Conservation (phyloP, 1,284 basidiomycete species). For the Ceratobasidium sp. region DNA sequence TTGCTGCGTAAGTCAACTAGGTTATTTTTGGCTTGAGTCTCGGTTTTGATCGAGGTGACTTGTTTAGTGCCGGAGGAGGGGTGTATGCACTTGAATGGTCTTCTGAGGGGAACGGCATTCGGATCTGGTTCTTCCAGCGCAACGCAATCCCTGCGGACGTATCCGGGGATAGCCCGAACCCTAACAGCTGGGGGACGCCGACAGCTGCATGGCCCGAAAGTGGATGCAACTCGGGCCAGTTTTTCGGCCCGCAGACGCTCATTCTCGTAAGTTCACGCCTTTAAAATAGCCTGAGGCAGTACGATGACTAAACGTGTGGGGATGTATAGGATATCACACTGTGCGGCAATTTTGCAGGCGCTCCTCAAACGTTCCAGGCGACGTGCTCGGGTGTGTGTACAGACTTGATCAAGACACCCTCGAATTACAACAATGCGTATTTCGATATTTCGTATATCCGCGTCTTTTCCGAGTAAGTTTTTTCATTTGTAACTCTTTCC, state of each 20-base stretch:
- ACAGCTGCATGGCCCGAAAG: slow-evolving; percentile 46
- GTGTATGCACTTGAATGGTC: slow-evolving; percentile 52
- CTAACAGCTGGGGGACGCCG: slow-evolving; percentile 46
- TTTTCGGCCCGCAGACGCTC: slow-evolving; percentile 45
- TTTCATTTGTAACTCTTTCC: neutral
- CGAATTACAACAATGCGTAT: slow-evolving; percentile 51
- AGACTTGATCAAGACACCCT: slow-evolving; percentile 49
- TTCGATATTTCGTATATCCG: slow-evolving; percentile 51
- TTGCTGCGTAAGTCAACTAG: slow-evolving; percentile 43
- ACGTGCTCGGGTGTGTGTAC: slow-evolving; percentile 50
- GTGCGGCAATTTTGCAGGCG: slow-evolving; percentile 51
- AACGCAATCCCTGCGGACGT: slow-evolving; percentile 36
- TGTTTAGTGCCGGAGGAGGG: slow-evolving; percentile 49
- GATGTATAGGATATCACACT: slow-evolving; percentile 50
- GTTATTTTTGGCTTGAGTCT: neutral
- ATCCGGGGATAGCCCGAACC: slow-evolving; percentile 38
- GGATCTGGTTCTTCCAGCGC: slow-evolving; percentile 46
- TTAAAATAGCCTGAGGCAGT: neutral
- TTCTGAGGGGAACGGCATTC: slow-evolving; percentile 31
- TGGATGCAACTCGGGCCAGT: slow-evolving; percentile 44
- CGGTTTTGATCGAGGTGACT: neutral
- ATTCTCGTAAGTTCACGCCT: slow-evolving; percentile 39
- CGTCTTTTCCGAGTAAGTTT: slow-evolving; percentile 49
- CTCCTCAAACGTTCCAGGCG: slow-evolving; percentile 46
- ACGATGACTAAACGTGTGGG: neutral